These are phyloP conservation scores for Haematococcus lacustris DNA, from an alignment of 139 green algal species.

Conservation along the genomic window DNA sequence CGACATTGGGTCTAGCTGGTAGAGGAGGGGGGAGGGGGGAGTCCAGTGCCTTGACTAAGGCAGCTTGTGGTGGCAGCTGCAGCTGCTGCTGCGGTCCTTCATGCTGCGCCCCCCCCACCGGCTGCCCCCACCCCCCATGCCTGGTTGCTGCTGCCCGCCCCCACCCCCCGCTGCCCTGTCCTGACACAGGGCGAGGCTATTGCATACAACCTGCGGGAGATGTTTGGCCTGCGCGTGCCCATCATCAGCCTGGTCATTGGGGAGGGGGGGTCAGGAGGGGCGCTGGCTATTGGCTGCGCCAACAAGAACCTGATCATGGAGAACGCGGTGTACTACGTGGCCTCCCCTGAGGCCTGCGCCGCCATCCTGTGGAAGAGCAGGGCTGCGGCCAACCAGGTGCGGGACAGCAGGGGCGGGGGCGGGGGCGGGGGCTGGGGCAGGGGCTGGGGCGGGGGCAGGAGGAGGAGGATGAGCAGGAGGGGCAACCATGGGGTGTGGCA, in stretches of 20 bases:
- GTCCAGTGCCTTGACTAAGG: neutral
- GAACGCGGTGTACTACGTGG: conserved; percentile 95
- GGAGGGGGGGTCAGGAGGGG: conserved; percentile 87
- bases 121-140: too few species aligned
- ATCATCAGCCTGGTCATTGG: conserved; percentile 91
- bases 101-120: too few species aligned
- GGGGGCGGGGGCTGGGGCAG: conserved; percentile 42
- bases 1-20: neutral
- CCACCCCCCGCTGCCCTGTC: neutral
- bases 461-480: too few species aligned
- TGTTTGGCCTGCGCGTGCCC: conserved; percentile 93
- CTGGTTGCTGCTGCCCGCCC: too few species aligned
- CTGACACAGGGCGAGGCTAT: conserved; percentile 88
- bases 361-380: conserved; percentile 94
- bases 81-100: too few species aligned
- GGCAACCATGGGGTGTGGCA: too few species aligned
- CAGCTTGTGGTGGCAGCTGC: neutral
- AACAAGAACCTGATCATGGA: conserved; percentile 91
- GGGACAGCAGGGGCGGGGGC: conserved; percentile 63
- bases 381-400: conserved; percentile 55
- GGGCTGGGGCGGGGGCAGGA: too few species aligned
- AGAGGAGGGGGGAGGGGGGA: neutral
- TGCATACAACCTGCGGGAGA: conserved; percentile 91
- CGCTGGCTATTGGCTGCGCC: conserved; percentile 90
- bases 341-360: conserved; percentile 88